Conservation (phyloP, 1,284 basidiomycete species). For the Moesziomyces sp. region DNA sequence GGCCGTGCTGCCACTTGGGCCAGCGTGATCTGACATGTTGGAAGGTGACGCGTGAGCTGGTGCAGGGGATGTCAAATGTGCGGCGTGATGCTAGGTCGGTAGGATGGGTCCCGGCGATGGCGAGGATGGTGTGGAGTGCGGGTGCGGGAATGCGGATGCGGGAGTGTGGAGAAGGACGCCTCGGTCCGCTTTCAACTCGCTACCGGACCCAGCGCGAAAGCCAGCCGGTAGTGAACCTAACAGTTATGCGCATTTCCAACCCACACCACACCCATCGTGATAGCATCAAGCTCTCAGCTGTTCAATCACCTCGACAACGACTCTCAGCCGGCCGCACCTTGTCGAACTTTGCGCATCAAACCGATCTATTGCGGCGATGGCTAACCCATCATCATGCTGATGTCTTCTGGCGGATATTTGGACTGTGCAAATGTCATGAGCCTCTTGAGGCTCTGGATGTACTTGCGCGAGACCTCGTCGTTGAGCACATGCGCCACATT, state of each 20-base stretch:
- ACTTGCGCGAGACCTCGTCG: slow-evolving; percentile 98
- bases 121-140: not conserved
- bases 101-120: too few species aligned
- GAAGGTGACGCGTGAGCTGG: not conserved
- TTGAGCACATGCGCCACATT: slow-evolving; percentile 98
- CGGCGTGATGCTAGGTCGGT: not conserved
- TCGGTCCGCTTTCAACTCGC: not conserved
- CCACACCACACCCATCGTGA: too few species aligned
- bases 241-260: not conserved
- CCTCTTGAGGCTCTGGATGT: slow-evolving; percentile 96
- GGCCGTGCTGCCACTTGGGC: too few species aligned
- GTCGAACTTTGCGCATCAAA: too few species aligned
- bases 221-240: not conserved
- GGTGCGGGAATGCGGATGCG: not conserved
- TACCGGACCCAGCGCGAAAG: not conserved
- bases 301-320: too few species aligned
- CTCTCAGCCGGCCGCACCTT: too few species aligned
- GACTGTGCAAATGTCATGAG: slow-evolving; percentile 69
- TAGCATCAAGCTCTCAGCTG: too few species aligned
- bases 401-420: slow-evolving; percentile 53
- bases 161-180: not conserved
- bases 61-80: not conserved
- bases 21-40: not conserved
- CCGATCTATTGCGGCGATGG: too few species aligned
- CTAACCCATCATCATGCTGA: slow-evolving; percentile 59